Percentiles rank a stretch among this genome's conserved stretches.
These are phyloP conservation scores for Pleurotus sapidus DNA, from an alignment of 768 basidiomycete species.

Conservation along the genomic window DNA sequence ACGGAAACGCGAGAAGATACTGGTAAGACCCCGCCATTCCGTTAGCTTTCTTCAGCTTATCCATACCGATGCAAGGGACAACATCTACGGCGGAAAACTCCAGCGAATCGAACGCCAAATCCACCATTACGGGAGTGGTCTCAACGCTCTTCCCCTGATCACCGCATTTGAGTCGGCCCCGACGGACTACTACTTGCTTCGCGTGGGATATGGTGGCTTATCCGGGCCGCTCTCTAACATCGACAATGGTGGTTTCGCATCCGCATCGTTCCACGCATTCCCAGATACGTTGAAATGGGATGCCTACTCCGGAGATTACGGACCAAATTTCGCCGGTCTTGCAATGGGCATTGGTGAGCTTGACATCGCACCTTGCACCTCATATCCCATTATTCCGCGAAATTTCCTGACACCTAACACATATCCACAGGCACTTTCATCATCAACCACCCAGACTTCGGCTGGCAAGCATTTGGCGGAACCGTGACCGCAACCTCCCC, in stretches of 20 bases:
- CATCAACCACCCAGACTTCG: slow-evolving; percentile 52
- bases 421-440: slow-evolving; percentile 28
- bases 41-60: background rate
- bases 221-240: slow-evolving; percentile 55
- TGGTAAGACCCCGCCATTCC: slow-evolving; percentile 31
- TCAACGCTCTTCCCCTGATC: slow-evolving; percentile 54
- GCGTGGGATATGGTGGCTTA: slow-evolving; percentile 49
- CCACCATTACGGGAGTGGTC: slow-evolving; percentile 56
- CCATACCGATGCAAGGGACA: slow-evolving; percentile 37
- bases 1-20: slow-evolving; percentile 56
- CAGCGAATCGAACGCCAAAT: slow-evolving; percentile 54
- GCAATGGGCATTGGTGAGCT: slow-evolving; percentile 43
- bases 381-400: background rate
- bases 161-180: slow-evolving; percentile 44
- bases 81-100: slow-evolving; percentile 53
- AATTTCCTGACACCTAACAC: background rate
- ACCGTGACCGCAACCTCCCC: slow-evolving; percentile 38
- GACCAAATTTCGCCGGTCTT: slow-evolving; percentile 57
- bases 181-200: slow-evolving; percentile 47
- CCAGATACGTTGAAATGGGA: slow-evolving; percentile 57
- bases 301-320: slow-evolving; percentile 58
- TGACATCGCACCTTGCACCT: too few relatives aligned
- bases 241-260: slow-evolving; percentile 54
- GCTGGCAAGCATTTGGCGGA: slow-evolving; percentile 62
- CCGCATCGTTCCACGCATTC: slow-evolving; percentile 61